Base-by-base conservation (phyloP, 164 flowering plant genomes). In the Annona cherimola region DNA sequence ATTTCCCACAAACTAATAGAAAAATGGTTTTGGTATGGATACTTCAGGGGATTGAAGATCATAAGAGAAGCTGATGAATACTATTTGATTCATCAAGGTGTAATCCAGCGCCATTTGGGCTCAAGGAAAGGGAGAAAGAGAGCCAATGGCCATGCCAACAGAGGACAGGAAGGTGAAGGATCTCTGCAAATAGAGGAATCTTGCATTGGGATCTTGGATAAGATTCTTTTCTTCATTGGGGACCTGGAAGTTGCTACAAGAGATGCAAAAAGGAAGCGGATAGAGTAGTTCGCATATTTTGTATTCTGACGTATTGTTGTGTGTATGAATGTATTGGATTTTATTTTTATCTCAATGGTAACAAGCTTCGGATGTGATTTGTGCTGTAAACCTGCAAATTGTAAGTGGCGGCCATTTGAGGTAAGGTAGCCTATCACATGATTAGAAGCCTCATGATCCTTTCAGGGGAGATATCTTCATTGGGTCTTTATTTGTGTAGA, bases 191-290 rank as follows among this genome's bases (percentile, higher is more conserved):
- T 55, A 7, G 85, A 73, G 61, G 78, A 79, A 67, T 77, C 89
- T 5, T 60, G 82, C 70, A 43, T 59, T 5, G 81, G 89, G 35
- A 81, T 88, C 63, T 69, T 87, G 59, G 91, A 89, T 77, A 80
- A 78, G 61, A 88, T 89, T 26, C 86, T 87, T 19, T 89, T 89
- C 84, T 89, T 89, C 83, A 74, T 88, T 39, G 94, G 91, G 63
- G 94, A 91, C 73, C 60, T 88, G 83, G 94, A 91, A 77, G 80
- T 77, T 62, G 94, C 97, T 26, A 63, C 87, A 4, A 67, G 78
- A 26, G 82, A 84, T 63, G 86, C 87, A 46, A 91, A 89, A 78
- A 78, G 89, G 16, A 71, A 72, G 26, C 79, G 83, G 8, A 39
- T 72, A 42, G 26, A 71, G 68, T 85, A 35, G 44, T 43, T 66